phyloP scores from a whole-genome alignment of 306 rosid species.

The Cucumis cinereus region DNA sequence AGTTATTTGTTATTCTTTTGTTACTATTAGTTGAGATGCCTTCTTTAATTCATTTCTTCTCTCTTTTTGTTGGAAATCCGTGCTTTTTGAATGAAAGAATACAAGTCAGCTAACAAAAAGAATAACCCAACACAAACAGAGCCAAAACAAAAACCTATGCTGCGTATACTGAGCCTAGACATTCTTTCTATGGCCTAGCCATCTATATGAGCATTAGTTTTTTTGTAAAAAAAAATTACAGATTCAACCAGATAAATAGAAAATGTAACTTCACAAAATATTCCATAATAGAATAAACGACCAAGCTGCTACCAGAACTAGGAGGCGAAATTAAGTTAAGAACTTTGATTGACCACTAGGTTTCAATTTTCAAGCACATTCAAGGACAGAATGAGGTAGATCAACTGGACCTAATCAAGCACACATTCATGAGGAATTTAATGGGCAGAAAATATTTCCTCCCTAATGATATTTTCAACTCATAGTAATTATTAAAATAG shows the following conservation, averaged over 20 bases:
- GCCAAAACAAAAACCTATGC: background rate
- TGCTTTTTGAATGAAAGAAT: background rate
- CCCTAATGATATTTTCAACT: background rate
- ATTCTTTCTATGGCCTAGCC: background rate
- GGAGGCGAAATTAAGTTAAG: background rate
- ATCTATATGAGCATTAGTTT: background rate
- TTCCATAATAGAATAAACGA: background rate
- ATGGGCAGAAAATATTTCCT: background rate
- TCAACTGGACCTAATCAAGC: background rate
- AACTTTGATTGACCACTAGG: background rate
- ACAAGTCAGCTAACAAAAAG: background rate
- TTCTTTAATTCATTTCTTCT: background rate
- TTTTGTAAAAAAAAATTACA: background rate
- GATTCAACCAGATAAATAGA: background rate
- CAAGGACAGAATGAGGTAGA: background rate
- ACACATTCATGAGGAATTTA: background rate
- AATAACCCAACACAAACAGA: background rate
- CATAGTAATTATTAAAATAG: background rate
- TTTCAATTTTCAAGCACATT: background rate
- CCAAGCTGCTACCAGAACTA: background rate
- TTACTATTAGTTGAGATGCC: background rate
- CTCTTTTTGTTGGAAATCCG: background rate
- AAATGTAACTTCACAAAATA: background rate
- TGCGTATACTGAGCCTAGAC: background rate
- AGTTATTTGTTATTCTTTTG: background rate